Conservation (phyloP, 192 early-diverging fungal species). For the Nowakowskiella sp. region DNA sequence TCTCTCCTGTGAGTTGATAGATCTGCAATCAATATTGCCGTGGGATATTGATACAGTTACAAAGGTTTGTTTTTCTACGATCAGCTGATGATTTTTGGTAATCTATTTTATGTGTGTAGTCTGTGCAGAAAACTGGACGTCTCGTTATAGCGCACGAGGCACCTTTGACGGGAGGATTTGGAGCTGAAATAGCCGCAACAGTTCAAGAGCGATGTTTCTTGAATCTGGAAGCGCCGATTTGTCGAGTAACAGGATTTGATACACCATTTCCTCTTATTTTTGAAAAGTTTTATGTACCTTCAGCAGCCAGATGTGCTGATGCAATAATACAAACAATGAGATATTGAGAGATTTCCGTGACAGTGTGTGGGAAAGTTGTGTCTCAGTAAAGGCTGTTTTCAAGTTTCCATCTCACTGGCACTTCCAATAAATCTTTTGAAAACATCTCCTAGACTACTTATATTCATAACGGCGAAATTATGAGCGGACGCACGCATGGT, state of each 20-base stretch:
- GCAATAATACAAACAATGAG: constrained; percentile 74
- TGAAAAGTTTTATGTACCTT: constrained; percentile 91
- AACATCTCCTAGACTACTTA: too few relatives aligned
- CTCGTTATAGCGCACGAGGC: constrained; percentile 92
- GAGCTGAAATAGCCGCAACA: constrained; percentile 77
- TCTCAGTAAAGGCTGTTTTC: too few relatives aligned
- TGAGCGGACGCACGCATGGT: too few relatives aligned
- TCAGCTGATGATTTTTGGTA: constrained; percentile 1
- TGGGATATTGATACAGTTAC: constrained; percentile 87
- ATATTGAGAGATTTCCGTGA: constrained; percentile 56
- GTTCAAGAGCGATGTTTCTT: constrained; percentile 92
- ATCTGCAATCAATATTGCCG: constrained; percentile 81
- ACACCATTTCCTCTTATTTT: constrained; percentile 88
- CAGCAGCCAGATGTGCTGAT: constrained; percentile 72
- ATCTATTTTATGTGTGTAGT: constrained; percentile 28
- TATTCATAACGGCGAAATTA: too few relatives aligned
- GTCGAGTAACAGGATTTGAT: constrained; percentile 81
- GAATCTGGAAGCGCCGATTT: constrained; percentile 80
- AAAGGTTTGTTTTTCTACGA: constrained; percentile 29
- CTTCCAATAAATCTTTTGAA: too few relatives aligned
- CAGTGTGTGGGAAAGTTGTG: too few relatives aligned
- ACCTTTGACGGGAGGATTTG: constrained; percentile 81
- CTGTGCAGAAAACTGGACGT: constrained; percentile 89
- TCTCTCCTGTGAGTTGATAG: constrained; percentile 82
- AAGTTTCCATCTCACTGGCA: too few relatives aligned